These are phyloP conservation scores for Chaetoceros muelleri DNA, from an alignment of 108 stramenopile genomes.

Conservation along the genomic window DNA sequence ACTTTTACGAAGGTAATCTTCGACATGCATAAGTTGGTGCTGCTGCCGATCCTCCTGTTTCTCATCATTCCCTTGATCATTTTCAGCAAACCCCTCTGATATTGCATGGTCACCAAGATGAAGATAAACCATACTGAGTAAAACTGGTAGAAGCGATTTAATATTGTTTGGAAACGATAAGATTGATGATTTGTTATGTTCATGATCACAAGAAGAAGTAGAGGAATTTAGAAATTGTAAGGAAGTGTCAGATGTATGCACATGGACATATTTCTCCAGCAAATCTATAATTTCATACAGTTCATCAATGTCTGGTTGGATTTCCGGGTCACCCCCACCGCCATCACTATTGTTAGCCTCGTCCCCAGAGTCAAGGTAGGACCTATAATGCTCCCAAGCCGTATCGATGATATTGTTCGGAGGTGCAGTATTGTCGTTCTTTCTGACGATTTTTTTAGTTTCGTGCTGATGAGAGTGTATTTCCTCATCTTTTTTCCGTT, in stretches of 20 bases:
- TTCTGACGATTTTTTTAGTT: no score
- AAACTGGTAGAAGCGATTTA: slow-evolving; percentile 34
- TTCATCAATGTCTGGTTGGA: slow-evolving; percentile 46
- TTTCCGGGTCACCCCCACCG: slow-evolving; percentile 6
- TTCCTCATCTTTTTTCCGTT: no score
- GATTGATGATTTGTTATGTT: slow-evolving; percentile 1
- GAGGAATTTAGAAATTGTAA: neutral
- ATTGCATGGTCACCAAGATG: slow-evolving; percentile 50
- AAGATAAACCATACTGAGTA: slow-evolving; percentile 40
- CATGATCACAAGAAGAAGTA: neutral
- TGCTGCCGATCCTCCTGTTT: slow-evolving; percentile 8
- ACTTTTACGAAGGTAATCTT: slow-evolving; percentile 19
- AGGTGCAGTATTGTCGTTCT: no score
- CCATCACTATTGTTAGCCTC: slow-evolving; percentile 1
- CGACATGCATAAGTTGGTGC: slow-evolving; percentile 8
- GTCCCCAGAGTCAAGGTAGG: slow-evolving; percentile 41
- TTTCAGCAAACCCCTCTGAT: slow-evolving; percentile 17
- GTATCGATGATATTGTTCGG: no score
- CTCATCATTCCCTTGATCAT: slow-evolving; percentile 2
- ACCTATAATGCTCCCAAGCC: slow-evolving; percentile 49
- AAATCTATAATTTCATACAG: slow-evolving; percentile 38
- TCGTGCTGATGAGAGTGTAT: no score
- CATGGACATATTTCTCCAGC: slow-evolving; percentile 3
- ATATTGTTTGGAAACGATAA: slow-evolving; percentile 6
- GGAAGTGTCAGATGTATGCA: slow-evolving; percentile 5